Base-by-base conservation (phyloP, 768 basidiomycete species). In the Coprinopsis marcescibilis region DNA sequence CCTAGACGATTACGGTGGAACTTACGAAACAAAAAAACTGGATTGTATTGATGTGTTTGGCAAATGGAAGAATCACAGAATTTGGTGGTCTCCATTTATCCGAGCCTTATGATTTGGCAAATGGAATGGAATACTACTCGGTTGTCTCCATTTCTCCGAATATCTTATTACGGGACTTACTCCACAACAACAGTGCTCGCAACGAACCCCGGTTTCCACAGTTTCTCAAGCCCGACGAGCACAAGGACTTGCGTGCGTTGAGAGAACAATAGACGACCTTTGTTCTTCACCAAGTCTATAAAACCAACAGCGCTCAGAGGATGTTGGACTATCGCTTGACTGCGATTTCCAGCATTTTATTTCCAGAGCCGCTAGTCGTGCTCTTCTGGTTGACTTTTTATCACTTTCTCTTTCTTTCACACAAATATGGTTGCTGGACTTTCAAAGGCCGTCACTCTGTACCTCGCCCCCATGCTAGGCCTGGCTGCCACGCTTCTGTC, bases 341-440 rank as follows among this genome's bases (percentile, higher is more conserved):
- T 41, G 46, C 46, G 35, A 8, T n/a, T n/a, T 8, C 30, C 17
- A n/a, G 14, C 23, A 24, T 40, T 35, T 48, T 30, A 34, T 49
- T 48, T 29, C 26, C 24, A 23, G 46, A 21, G 27, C 24, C 46
- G 46, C 46, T 40, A 48, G 46, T 15, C 46, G 46, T 48, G 27
- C 46, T 30, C 35, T 8, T 45, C 13, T 19, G 13, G 39, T 25
- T n/a, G 12, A 14, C 43, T 29, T 47, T 30, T 36, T 24, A 42
- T 32, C 23, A 12, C 23, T 45, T 45, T 19, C 26, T 14, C 14
- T 19, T 23, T 46, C 21, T 37, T 41, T 39, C 57, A 69, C 43
- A 55, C 37, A 56, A 69, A 43, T 55, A 90, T 89, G 88, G 80
- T 89, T 57, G 67, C 79, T 50, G 75, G 77, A 53, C 71, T 87